phyloP scores from a whole-genome alignment of 129 eudicot genomes.

The Tagetes patula region DNA sequence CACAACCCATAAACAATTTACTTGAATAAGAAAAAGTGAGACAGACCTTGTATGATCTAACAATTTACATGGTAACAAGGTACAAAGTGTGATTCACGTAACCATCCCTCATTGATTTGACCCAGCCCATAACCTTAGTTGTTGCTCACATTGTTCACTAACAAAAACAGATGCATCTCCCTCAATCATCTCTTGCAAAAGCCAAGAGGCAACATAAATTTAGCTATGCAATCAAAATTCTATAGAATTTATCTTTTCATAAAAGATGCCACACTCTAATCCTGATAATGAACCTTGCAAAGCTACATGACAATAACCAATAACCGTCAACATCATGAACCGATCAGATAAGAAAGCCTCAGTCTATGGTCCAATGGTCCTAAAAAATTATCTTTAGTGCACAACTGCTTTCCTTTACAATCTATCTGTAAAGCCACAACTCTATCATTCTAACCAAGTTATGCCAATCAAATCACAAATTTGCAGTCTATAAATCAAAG shows the following conservation, averaged over 20 bases:
- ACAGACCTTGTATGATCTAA: background rate
- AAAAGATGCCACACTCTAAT: conserved; percentile 9
- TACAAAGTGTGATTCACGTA: conserved; percentile 11
- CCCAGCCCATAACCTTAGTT: conserved; percentile 1
- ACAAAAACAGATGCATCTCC: background rate
- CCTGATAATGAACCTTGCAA: conserved; percentile 22
- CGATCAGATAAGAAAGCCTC: background rate
- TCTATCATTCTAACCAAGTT: background rate
- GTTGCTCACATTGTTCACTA: conserved; percentile 1
- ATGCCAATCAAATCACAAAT: conserved; percentile 2
- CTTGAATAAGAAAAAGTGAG: background rate
- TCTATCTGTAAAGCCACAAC: conserved; percentile 20
- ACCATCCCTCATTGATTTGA: conserved; percentile 5
- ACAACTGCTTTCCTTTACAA: conserved; percentile 6
- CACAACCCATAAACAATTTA: background rate
- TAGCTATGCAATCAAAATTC: background rate
- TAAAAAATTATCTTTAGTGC: conserved; percentile 12
- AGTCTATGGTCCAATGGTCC: conserved; percentile 17
- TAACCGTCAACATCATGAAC: conserved; percentile 29
- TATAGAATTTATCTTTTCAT: conserved; percentile 19
- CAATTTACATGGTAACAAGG: background rate
- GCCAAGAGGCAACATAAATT: background rate
- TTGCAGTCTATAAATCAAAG: conserved; percentile 13
- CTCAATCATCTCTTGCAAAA: background rate
- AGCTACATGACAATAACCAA: conserved; percentile 19